These are phyloP conservation scores for Thymus mandschuricus DNA, from an alignment of 257 asterid genomes.

Conservation along the genomic window DNA sequence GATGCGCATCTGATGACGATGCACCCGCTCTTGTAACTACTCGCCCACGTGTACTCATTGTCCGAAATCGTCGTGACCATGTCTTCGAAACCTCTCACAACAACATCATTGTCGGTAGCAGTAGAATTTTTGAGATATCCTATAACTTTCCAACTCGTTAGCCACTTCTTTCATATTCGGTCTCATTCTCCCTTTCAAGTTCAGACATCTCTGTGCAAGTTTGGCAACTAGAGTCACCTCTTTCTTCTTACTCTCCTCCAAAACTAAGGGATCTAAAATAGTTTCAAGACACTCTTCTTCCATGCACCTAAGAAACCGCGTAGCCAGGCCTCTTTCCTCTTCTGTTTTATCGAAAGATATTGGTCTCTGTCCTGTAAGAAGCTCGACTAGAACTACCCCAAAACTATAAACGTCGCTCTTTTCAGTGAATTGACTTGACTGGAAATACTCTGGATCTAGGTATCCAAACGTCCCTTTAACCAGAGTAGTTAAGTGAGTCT, in stretches of 20 bases:
- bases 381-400: constrained; percentile 35
- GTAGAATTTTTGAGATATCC: constrained; percentile 6
- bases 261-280: constrained; percentile 22
- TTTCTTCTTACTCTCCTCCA: constrained; percentile 5
- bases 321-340: constrained; percentile 14
- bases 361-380: constrained; percentile 24
- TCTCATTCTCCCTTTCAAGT: constrained; percentile 34
- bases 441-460: constrained; percentile 39
- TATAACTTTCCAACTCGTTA: constrained; percentile 24
- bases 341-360: neutral
- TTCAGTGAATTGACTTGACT: constrained; percentile 33
- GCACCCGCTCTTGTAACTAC: neutral
- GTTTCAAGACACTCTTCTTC: neutral
- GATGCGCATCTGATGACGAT: neutral
- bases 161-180: constrained; percentile 38
- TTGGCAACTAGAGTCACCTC: constrained; percentile 29
- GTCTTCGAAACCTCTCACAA: neutral
- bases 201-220: constrained; percentile 35
- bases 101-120: constrained; percentile 1
- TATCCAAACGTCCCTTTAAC: constrained; percentile 42
- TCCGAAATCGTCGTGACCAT: neutral
- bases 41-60: neutral
- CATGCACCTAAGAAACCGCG: constrained; percentile 10
- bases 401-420: constrained; percentile 40
- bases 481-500: constrained; percentile 36